phyloP scores from a whole-genome alignment of 805 yeast genomes.

The Kodamaea kaohsiungensis region DNA sequence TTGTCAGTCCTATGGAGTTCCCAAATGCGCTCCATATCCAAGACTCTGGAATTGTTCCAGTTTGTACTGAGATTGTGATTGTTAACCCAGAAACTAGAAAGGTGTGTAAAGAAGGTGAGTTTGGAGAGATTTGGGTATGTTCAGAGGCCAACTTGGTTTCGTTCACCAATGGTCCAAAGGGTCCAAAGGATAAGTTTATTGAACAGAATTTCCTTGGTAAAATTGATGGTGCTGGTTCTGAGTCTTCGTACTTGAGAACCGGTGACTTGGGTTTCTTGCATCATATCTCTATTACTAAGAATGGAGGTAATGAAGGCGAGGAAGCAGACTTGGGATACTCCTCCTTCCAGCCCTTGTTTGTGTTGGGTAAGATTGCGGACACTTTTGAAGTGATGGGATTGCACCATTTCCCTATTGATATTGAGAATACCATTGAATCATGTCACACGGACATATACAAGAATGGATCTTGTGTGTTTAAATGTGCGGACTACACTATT shows the following conservation, averaged over 20 bases:
- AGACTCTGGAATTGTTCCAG: constrained; percentile 96
- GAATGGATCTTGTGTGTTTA: constrained; percentile 65
- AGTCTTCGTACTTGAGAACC: constrained; percentile 71
- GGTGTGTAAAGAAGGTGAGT: constrained; percentile 84
- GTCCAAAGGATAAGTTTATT: constrained; percentile 53
- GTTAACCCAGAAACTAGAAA: constrained; percentile 89
- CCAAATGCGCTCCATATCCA: constrained; percentile 76
- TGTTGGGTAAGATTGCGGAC: constrained; percentile 79
- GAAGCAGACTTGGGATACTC: constrained; percentile 23
- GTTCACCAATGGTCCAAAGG: constrained; percentile 55
- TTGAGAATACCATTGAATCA: constrained; percentile 55
- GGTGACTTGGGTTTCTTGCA: constrained; percentile 95
- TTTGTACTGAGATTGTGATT: constrained; percentile 88
- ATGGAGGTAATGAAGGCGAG: constrained; percentile 21
- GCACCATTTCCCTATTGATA: constrained; percentile 85
- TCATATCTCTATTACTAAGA: constrained; percentile 53
- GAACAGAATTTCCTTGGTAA: constrained; percentile 58
- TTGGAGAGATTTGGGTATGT: constrained; percentile 96
- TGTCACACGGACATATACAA: constrained; percentile 59
- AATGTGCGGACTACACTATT: constrained; percentile 77
- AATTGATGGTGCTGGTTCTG: constrained; percentile 61
- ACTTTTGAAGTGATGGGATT: constrained; percentile 91
- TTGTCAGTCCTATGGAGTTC: constrained; percentile 71
- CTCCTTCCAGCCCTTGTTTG: constrained; percentile 75
- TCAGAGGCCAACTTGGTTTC: constrained; percentile 78